phyloP scores from a whole-genome alignment of 345 rosid genomes.

The Litchi chinensis region DNA sequence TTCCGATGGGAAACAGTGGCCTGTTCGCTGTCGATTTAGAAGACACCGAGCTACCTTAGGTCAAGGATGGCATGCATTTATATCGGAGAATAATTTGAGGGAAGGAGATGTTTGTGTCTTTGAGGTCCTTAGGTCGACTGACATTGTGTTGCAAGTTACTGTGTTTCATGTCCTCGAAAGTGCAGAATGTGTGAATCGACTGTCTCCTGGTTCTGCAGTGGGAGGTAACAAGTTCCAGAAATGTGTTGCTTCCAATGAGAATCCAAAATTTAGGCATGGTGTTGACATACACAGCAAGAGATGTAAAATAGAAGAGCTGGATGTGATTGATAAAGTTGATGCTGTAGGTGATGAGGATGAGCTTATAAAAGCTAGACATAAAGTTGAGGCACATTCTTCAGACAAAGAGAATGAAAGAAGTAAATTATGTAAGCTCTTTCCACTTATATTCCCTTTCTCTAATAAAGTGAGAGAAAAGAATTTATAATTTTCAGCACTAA shows the following conservation, averaged over 20 bases:
- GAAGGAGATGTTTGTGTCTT: conserved; percentile 68
- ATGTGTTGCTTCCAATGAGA: background rate
- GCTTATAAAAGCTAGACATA: background rate
- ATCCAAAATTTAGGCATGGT: background rate
- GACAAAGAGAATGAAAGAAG: background rate
- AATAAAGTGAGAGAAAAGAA: background rate
- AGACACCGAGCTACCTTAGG: conserved; percentile 34
- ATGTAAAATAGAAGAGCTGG: conserved; percentile 15
- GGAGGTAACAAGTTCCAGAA: background rate
- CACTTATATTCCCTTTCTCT: background rate
- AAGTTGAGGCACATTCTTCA: conserved; percentile 3
- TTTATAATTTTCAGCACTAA: background rate
- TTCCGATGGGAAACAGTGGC: conserved; percentile 8
- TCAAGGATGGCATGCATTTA: conserved; percentile 62
- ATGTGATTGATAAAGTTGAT: background rate
- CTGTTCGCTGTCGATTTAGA: conserved; percentile 32
- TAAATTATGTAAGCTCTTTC: conserved; percentile 30
- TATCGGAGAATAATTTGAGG: conserved; percentile 48
- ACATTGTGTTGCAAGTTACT: conserved; percentile 50
- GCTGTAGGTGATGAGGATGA: background rate
- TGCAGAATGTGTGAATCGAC: conserved; percentile 18
- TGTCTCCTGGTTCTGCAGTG: background rate
- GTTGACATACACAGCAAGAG: conserved; percentile 2
- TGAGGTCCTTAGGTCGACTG: conserved; percentile 42
- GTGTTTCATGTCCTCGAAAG: conserved; percentile 43